Conservation (phyloP, 257 asterid genomes). For the Nicotiana obtusifolia region DNA sequence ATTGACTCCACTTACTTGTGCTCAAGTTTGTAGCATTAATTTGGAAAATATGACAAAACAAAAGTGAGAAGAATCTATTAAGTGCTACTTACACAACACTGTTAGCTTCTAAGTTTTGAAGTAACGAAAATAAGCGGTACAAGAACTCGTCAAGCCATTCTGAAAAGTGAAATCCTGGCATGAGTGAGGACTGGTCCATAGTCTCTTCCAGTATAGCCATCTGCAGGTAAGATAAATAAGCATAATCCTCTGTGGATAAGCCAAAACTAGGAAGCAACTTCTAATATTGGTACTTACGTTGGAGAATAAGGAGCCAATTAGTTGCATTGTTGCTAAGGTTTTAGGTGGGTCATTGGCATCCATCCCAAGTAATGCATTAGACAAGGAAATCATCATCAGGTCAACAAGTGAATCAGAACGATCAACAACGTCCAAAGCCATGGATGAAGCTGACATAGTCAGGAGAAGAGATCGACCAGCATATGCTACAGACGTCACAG, state of each 20-base stretch:
- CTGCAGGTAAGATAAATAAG: constrained; percentile 50
- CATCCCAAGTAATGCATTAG: constrained; percentile 93
- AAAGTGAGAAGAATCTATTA: constrained; percentile 24
- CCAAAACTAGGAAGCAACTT: constrained; percentile 4
- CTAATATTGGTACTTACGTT: constrained; percentile 48
- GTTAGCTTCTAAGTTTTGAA: constrained; percentile 91
- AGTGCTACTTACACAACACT: constrained; percentile 70
- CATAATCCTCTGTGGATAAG: constrained; percentile 12
- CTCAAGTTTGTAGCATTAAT: neutral
- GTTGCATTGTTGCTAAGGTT: constrained; percentile 96
- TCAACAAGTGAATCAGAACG: constrained; percentile 64
- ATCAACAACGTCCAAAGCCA: constrained; percentile 35
- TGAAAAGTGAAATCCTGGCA: constrained; percentile 68
- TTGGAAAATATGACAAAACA: constrained; percentile 1
- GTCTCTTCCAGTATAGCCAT: constrained; percentile 78
- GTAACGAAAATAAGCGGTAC: constrained; percentile 81
- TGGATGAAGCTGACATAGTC: constrained; percentile 39
- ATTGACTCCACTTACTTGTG: constrained; percentile 3
- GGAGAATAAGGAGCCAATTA: constrained; percentile 89
- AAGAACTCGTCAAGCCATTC: constrained; percentile 99
- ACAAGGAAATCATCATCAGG: constrained; percentile 75
- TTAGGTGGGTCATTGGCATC: constrained; percentile 99
- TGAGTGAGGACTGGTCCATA: constrained; percentile 42
- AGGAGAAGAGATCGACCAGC: constrained; percentile 80
- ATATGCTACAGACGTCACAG: constrained; percentile 86